Evolutionary conservation across 2,329 filamentous ascomycete species (phyloP).

Genomic region (Colletotrichum shisoi): DNA sequence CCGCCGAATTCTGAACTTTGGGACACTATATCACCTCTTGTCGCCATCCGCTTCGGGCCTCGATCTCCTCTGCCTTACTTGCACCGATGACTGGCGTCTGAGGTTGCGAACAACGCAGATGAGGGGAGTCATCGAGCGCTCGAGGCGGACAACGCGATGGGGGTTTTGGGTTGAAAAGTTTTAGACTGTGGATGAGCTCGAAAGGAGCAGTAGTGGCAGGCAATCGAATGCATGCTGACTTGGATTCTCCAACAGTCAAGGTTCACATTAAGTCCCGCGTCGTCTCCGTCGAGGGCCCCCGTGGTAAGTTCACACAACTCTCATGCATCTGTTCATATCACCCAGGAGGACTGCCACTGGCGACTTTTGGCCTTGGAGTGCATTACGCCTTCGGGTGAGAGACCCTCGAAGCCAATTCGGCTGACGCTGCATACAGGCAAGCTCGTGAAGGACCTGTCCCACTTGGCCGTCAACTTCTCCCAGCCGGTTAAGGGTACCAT

Average conservation of each 20-base stretch:
- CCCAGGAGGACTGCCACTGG: background rate
- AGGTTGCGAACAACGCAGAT: background rate
- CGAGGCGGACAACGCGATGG: constrained; percentile 17
- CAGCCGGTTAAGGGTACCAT: constrained; percentile 85
- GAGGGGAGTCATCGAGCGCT: constrained; percentile 23
- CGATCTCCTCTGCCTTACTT: constrained; percentile 8
- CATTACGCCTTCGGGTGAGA: constrained; percentile 32
- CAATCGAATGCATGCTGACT: constrained; percentile 47
- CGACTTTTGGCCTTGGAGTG: background rate
- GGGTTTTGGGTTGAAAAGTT: constrained; percentile 40
- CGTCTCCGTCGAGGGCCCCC: constrained; percentile 96
- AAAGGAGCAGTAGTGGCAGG: constrained; percentile 42
- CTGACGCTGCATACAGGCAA: constrained; percentile 68
- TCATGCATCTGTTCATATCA: background rate
- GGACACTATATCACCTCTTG: constrained; percentile 31
- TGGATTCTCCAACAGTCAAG: constrained; percentile 75
- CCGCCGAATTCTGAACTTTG: constrained; percentile 37
- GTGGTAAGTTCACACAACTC: constrained; percentile 66
- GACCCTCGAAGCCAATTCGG: constrained; percentile 32
- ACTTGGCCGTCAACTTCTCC: constrained; percentile 95
- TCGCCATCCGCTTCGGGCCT: constrained; percentile 9
- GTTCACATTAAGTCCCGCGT: constrained; percentile 95
- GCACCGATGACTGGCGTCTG: constrained; percentile 1
- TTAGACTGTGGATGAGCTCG: constrained; percentile 42
- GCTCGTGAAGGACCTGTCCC: constrained; percentile 94